These are phyloP conservation scores for Hypoxylon sp. DNA, from an alignment of 2,329 filamentous ascomycete species.

Conservation along the genomic window DNA sequence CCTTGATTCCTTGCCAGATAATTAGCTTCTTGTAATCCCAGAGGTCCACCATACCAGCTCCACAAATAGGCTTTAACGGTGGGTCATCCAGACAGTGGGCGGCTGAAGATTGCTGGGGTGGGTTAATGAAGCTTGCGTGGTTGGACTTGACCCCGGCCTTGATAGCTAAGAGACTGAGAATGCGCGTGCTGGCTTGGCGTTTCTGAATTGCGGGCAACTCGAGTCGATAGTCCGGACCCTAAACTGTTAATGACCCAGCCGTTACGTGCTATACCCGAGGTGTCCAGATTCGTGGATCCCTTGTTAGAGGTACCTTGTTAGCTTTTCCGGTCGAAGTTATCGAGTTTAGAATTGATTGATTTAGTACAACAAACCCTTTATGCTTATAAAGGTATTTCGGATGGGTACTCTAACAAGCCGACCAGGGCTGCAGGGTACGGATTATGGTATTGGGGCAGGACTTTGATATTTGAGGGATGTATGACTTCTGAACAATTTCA, in stretches of 20 bases:
- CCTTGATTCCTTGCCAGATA: constrained; percentile 33
- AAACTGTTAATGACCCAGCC: constrained; percentile 37
- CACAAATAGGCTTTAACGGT: constrained; percentile 48
- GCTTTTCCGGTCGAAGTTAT: constrained; percentile 33
- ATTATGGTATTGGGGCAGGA: constrained; percentile 21
- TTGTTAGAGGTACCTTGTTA: constrained; percentile 30
- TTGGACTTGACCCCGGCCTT: constrained; percentile 35
- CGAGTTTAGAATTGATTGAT: constrained; percentile 32
- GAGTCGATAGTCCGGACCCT: constrained; percentile 41
- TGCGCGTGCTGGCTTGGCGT: constrained; percentile 45
- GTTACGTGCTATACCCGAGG: constrained; percentile 38
- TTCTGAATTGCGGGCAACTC: constrained; percentile 47
- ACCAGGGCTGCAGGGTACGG: constrained; percentile 52
- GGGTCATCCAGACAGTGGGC: constrained; percentile 50
- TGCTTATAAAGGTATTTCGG: constrained; percentile 17
- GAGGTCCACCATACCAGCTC: constrained; percentile 50
- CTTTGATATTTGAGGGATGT: constrained; percentile 5
- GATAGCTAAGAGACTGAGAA: constrained; percentile 33
- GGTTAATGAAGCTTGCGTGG: constrained; percentile 46
- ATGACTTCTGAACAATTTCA: constrained; percentile 1
- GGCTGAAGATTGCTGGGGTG: constrained; percentile 40
- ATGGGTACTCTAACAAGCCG: constrained; percentile 48
- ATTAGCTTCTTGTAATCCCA: constrained; percentile 48
- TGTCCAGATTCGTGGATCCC: constrained; percentile 37
- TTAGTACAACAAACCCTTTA: constrained; percentile 33